Conservation (phyloP, 257 asterid genomes). For the Mentha longifolia region DNA sequence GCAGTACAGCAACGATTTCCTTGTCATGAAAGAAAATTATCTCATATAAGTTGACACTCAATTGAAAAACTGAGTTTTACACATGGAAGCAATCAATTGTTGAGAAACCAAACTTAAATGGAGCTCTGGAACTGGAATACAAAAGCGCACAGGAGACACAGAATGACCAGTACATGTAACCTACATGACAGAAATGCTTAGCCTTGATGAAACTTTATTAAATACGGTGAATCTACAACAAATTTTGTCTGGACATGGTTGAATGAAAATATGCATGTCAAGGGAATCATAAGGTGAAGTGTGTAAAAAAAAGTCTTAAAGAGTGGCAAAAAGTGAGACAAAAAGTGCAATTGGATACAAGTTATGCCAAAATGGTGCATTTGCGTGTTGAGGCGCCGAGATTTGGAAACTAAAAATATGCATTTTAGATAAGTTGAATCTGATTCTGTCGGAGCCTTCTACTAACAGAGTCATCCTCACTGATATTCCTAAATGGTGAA, state of each 20-base stretch:
- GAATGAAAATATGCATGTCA: not conserved
- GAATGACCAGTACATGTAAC: not conserved
- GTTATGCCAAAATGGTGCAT: no score
- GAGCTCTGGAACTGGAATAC: no score
- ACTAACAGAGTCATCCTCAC: conserved; percentile 3
- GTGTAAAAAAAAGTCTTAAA: not conserved
- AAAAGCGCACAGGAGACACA: not conserved
- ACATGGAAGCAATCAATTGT: no score
- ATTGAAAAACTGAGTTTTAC: no score
- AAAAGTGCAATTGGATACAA: not conserved
- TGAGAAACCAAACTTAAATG: no score
- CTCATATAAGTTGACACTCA: no score
- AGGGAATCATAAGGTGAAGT: not conserved
- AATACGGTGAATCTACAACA: not conserved
- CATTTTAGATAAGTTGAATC: not conserved
- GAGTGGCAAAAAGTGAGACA: not conserved
- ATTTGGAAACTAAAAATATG: conserved; percentile 10
- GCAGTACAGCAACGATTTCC: no score
- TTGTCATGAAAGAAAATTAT: no score
- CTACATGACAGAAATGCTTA: not conserved
- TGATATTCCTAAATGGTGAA: conserved; percentile 5
- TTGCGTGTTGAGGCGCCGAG: conserved; percentile 12
- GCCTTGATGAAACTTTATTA: conserved; percentile 8
- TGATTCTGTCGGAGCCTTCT: not conserved
- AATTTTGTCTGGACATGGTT: not conserved